Conservation (phyloP, 225 moss, liverwort and hornwort genomes). For the Marchantia paleacea region DNA sequence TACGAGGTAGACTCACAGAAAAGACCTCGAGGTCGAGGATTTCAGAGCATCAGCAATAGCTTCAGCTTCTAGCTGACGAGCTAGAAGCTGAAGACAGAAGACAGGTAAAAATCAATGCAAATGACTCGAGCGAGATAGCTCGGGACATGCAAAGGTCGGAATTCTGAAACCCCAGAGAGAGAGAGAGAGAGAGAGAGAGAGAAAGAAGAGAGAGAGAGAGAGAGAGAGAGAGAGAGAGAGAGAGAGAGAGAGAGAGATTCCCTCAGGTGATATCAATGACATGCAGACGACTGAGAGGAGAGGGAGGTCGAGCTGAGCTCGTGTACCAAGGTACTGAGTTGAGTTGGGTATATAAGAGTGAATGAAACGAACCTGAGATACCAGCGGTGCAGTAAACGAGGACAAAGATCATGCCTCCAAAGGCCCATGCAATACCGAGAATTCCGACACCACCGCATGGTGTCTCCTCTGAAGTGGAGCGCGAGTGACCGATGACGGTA, state of each 20-base stretch:
- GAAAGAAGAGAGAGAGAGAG: too few relatives aligned
- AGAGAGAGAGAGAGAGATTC: too few relatives aligned
- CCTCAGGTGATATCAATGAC: background rate
- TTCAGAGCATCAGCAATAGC: too few relatives aligned
- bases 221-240: too few relatives aligned
- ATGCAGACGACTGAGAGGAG: background rate
- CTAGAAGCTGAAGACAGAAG: too few relatives aligned
- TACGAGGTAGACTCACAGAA: too few relatives aligned
- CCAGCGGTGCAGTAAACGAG: conserved; percentile 33
- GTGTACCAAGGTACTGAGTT: background rate
- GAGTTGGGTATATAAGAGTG: background rate
- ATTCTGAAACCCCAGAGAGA: too few relatives aligned
- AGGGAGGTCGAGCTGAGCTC: background rate
- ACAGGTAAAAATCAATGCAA: background rate
- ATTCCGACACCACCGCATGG: conserved; percentile 27
- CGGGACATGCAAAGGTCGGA: too few relatives aligned
- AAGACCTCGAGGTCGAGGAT: too few relatives aligned
- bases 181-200: too few relatives aligned
- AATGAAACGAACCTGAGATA: conserved; percentile 18
- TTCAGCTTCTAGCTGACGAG: too few relatives aligned
- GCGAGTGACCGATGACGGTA: conserved; percentile 15
- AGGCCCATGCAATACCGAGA: conserved; percentile 36
- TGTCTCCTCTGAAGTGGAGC: background rate
- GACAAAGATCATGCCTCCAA: conserved; percentile 36
- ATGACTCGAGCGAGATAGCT: background rate